Conservation (phyloP, 2,329 filamentous ascomycete species). For the Phialemoniopsis sp. region DNA sequence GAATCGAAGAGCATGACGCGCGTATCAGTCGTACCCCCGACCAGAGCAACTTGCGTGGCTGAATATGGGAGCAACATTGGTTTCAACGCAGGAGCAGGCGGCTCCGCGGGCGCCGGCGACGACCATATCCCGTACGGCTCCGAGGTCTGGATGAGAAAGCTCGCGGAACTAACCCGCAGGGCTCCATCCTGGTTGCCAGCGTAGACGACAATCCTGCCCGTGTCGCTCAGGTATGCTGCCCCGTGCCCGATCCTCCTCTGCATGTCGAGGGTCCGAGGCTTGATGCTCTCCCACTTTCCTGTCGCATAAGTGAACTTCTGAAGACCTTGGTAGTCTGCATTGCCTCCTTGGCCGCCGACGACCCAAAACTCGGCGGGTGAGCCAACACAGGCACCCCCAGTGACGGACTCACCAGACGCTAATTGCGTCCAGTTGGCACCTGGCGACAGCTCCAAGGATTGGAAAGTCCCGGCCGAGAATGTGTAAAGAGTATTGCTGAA, state of each 20-base stretch:
- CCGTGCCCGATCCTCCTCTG: conserved; percentile 72
- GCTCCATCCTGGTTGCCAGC: conserved; percentile 66
- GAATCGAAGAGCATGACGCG: conserved; percentile 69
- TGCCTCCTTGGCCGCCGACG: conserved; percentile 65
- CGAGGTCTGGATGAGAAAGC: conserved; percentile 67
- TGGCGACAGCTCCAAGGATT: conserved; percentile 64
- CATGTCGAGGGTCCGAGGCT: conserved; percentile 43
- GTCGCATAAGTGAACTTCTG: conserved; percentile 61
- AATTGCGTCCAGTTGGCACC: conserved; percentile 70
- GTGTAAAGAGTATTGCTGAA: conserved; percentile 80
- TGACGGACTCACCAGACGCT: conserved; percentile 63
- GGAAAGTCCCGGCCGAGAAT: conserved; percentile 71
- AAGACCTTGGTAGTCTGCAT: conserved; percentile 64
- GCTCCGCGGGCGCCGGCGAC: conserved; percentile 46
- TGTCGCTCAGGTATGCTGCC: conserved; percentile 67
- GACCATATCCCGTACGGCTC: conserved; percentile 58
- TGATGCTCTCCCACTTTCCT: conserved; percentile 46
- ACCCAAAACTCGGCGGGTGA: conserved; percentile 70
- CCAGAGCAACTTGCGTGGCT: conserved; percentile 63
- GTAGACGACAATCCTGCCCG: conserved; percentile 74
- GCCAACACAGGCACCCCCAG: conserved; percentile 73
- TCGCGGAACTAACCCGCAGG: conserved; percentile 60
- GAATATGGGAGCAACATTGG: conserved; percentile 77
- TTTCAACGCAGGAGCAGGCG: conserved; percentile 54
- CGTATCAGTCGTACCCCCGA: conserved; percentile 69